Evolutionary conservation across 2,329 filamentous ascomycete species (phyloP).

Genomic region (Colletotrichum eleusines): DNA sequence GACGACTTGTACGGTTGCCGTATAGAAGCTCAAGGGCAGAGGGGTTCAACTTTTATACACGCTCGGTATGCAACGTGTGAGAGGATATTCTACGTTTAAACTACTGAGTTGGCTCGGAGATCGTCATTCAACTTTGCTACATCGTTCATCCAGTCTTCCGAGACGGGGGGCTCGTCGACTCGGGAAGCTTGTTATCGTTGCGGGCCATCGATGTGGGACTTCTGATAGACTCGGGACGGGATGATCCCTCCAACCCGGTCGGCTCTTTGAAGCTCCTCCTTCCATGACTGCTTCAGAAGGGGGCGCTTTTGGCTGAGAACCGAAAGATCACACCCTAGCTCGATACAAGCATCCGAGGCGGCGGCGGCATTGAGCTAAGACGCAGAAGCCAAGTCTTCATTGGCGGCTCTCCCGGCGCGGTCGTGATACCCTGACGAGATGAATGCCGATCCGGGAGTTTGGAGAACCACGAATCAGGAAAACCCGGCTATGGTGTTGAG

Average conservation of each 20-base stretch:
- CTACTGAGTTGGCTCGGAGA: not conserved
- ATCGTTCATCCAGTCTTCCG: not conserved
- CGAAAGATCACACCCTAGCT: constrained; percentile 1
- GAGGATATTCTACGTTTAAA: not conserved
- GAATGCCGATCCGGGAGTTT: constrained; percentile 4
- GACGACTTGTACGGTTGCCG: not conserved
- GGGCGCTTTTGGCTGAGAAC: not conserved
- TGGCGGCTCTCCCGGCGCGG: constrained; percentile 17
- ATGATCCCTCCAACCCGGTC: not conserved
- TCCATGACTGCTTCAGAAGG: constrained; percentile 7
- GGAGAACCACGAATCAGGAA: constrained; percentile 40
- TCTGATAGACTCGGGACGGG: constrained; percentile 17
- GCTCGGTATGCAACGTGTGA: not conserved
- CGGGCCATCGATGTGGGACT: not conserved
- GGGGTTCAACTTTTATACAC: not conserved
- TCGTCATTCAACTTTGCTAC: not conserved
- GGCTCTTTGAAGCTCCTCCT: not conserved
- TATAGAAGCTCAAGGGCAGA: no score
- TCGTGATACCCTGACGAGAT: constrained; percentile 4
- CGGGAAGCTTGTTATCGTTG: no score
- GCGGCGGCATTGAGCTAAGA: not conserved
- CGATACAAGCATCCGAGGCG: not conserved
- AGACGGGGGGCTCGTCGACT: not conserved
- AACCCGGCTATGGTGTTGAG: constrained; percentile 10
- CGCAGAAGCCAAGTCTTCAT: constrained; percentile 4